A percentile compares a stretch with the other conserved stretches of the same genome.
Evolutionary conservation across 2,329 filamentous ascomycete species (phyloP).

Genomic region (Colletotrichum sp.): DNA sequence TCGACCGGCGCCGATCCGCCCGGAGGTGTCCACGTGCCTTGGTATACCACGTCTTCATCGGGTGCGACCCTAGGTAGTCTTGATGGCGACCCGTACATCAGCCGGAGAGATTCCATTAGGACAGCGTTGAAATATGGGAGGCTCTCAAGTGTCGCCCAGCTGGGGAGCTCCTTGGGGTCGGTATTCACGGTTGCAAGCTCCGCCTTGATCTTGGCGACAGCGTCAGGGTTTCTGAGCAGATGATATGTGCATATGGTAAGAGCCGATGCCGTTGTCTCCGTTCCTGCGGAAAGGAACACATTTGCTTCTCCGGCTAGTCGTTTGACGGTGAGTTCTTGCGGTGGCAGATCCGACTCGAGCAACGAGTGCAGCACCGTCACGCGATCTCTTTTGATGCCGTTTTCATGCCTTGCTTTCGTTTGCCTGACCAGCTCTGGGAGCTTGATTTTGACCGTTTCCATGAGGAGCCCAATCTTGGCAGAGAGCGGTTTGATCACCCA

Average conservation of each 20-base stretch:
- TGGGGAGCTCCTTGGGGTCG: background rate
- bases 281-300: conserved; percentile 40
- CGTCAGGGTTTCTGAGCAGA: background rate
- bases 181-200: background rate
- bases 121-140: conserved; percentile 43
- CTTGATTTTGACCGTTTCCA: background rate
- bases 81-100: conserved; percentile 41
- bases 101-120: conserved; percentile 42
- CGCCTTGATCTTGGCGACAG: background rate
- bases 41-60: conserved; percentile 31
- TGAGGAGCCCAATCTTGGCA: background rate
- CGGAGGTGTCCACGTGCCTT: conserved; percentile 24
- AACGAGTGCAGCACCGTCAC: conserved; percentile 30
- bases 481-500: background rate
- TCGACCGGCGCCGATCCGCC: background rate
- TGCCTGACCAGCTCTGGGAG: background rate
- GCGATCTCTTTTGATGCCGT: background rate
- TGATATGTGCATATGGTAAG: background rate
- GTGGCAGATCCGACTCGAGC: conserved; percentile 35
- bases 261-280: conserved; percentile 32
- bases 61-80: conserved; percentile 33
- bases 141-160: conserved; percentile 32
- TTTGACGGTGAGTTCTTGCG: conserved; percentile 38
- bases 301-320: conserved; percentile 43
- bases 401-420: background rate